Conservation (phyloP, 192 early-diverging fungal genomes). For the Linderina pennispora region DNA sequence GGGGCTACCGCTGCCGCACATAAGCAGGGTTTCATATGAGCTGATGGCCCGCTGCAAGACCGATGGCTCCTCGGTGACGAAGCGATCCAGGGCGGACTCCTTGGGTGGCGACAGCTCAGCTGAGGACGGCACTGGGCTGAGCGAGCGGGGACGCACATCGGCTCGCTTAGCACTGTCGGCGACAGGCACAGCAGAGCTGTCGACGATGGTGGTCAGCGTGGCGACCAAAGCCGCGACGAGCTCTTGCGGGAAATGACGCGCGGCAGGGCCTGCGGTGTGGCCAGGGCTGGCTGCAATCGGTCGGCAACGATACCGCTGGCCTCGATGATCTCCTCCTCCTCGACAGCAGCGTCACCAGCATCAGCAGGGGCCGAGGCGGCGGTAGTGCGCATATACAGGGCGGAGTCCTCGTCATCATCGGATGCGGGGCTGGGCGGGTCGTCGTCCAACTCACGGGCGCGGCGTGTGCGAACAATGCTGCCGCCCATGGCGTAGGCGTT, state of each 20-base stretch:
- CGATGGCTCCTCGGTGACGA: slow-evolving; percentile 10
- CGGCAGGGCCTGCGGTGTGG: neutral
- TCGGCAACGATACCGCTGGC: slow-evolving; percentile 25
- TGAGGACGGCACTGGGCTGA: neutral
- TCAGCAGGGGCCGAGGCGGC: slow-evolving; percentile 1
- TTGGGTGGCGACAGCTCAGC: slow-evolving; percentile 2
- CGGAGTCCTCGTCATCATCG: slow-evolving; percentile 2
- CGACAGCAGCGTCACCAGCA: too few species aligned
- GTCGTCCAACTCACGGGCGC: slow-evolving; percentile 15
- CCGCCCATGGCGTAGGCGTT: slow-evolving; percentile 33
- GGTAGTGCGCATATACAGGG: neutral
- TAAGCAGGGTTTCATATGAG: slow-evolving; percentile 34
- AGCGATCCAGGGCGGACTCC: slow-evolving; percentile 38
- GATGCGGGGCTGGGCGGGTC: slow-evolving; percentile 6
- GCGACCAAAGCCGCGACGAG: slow-evolving; percentile 38
- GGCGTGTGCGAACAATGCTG: slow-evolving; percentile 38
- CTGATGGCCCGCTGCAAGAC: slow-evolving; percentile 23
- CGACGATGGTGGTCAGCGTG: slow-evolving; percentile 28
- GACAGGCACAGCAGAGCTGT: neutral
- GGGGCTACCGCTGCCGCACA: too few species aligned
- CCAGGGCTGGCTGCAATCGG: neutral
- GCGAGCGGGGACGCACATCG: neutral
- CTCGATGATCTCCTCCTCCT: slow-evolving; percentile 36
- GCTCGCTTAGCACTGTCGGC: neutral
- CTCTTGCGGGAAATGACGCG: slow-evolving; percentile 38